These are phyloP conservation scores for Tubosaeta sp. DNA, from an alignment of 768 basidiomycete species.

Conservation along the genomic window DNA sequence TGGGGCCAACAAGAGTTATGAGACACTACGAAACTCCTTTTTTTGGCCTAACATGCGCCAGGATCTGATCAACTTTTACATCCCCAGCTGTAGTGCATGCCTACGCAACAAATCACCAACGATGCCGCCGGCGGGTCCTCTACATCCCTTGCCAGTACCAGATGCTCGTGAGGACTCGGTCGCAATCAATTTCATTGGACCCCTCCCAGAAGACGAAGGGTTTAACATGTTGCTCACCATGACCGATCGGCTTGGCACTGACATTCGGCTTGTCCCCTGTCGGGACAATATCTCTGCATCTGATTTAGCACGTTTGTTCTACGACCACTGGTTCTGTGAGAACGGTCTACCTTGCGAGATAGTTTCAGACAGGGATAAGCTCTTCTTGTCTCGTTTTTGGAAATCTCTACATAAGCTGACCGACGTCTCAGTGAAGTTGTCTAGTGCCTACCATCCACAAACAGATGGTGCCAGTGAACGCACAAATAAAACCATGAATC, in stretches of 20 bases:
- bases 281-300: constrained; percentile 3
- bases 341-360: neutral
- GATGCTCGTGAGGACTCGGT: constrained; percentile 15
- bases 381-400: neutral
- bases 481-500: neutral
- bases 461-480: neutral
- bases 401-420: neutral
- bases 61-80: neutral
- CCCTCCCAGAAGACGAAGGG: constrained; percentile 29
- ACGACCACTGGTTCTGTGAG: neutral
- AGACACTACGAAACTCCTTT: constrained; percentile 16
- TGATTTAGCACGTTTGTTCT: neutral
- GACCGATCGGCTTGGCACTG: constrained; percentile 10
- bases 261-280: constrained; percentile 4
- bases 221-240: constrained; percentile 25
- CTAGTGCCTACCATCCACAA: neutral
- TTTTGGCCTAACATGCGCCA: constrained; percentile 18
- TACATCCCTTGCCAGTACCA: constrained; percentile 14
- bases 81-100: constrained; percentile 25
- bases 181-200: constrained; percentile 35
- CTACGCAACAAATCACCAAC: constrained; percentile 32
- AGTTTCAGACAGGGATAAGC: neutral
- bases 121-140: constrained; percentile 17
- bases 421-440: neutral
- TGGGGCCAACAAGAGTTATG: constrained; percentile 31